Percentiles rank a stretch among this genome's conserved stretches.
Evolutionary conservation across 2,329 filamentous ascomycete species (phyloP).

Genomic region (Aureobasidium sp.): DNA sequence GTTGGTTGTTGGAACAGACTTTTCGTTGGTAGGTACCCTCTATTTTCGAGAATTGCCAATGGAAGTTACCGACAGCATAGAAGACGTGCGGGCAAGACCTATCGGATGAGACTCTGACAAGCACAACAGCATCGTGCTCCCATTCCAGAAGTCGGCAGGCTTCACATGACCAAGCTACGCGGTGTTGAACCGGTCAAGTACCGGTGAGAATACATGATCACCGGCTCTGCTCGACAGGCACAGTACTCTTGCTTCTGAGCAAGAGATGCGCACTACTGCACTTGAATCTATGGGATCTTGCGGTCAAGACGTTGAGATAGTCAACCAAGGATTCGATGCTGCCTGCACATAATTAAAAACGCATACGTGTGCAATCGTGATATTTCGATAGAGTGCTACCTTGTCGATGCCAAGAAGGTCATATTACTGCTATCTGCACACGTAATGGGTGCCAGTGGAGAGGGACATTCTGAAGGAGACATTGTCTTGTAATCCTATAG

Average conservation of each 20-base stretch:
- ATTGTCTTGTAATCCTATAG: no score
- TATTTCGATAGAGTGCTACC: background rate
- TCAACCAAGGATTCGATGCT: no score
- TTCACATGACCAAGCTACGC: background rate
- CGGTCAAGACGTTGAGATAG: background rate
- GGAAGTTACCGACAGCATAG: background rate
- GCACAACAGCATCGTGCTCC: background rate
- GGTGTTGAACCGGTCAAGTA: background rate
- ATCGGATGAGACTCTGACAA: constrained; percentile 1
- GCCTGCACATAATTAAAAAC: background rate
- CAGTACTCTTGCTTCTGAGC: background rate
- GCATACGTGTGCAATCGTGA: no score
- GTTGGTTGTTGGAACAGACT: background rate
- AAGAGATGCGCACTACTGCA: background rate
- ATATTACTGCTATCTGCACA: no score
- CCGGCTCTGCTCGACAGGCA: background rate
- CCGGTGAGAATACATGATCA: background rate
- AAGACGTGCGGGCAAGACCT: background rate
- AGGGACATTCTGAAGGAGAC: no score
- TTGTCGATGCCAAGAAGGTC: background rate
- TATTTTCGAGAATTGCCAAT: background rate
- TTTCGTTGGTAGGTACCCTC: background rate
- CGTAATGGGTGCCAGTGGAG: no score
- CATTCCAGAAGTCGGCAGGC: constrained; percentile 1
- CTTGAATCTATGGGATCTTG: background rate